Conservation (phyloP, 2,329 filamentous ascomycete species). For the Xylariomycetidae sp. region DNA sequence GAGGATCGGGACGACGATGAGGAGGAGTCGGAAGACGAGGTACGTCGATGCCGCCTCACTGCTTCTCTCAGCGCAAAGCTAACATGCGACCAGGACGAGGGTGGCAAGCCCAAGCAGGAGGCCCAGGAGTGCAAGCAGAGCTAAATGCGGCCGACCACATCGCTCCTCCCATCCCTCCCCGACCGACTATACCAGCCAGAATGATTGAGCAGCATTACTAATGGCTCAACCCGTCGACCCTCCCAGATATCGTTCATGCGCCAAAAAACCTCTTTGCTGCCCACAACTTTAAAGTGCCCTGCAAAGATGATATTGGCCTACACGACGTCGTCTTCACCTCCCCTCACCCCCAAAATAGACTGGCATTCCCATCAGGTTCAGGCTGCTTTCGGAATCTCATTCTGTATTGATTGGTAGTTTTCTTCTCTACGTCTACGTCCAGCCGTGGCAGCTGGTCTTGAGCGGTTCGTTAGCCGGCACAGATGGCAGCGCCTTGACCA, state of each 20-base stretch:
- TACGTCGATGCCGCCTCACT: constrained; percentile 33
- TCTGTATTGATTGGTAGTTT: constrained; percentile 29
- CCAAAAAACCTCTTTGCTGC: no score
- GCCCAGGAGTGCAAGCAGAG: constrained; percentile 95
- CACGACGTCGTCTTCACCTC: constrained; percentile 11
- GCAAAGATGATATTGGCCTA: constrained; percentile 22
- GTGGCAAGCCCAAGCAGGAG: constrained; percentile 87
- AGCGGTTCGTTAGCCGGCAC: constrained; percentile 16
- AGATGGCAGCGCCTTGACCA: no score
- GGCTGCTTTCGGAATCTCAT: constrained; percentile 27
- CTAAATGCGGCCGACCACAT: constrained; percentile 40
- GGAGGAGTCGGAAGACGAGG: constrained; percentile 73
- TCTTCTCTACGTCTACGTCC: constrained; percentile 22
- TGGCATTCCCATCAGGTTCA: constrained; percentile 25
- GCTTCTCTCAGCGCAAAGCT: constrained; percentile 14
- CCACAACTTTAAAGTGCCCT: no score
- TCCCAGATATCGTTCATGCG: constrained; percentile 8
- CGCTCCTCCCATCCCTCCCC: constrained; percentile 4
- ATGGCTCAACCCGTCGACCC: constrained; percentile 5
- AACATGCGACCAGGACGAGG: constrained; percentile 61
- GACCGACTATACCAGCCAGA: constrained; percentile 6
- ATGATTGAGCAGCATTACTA: constrained; percentile 7
- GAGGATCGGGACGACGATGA: constrained; percentile 75
- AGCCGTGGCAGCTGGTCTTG: constrained; percentile 19
- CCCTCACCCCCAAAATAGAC: constrained; percentile 29